Evolutionary conservation across 352 stramenopile genomes (phyloP), one percentile per base, ranked within the genome.

Genomic region (Aphanomyces stellatus): DNA sequence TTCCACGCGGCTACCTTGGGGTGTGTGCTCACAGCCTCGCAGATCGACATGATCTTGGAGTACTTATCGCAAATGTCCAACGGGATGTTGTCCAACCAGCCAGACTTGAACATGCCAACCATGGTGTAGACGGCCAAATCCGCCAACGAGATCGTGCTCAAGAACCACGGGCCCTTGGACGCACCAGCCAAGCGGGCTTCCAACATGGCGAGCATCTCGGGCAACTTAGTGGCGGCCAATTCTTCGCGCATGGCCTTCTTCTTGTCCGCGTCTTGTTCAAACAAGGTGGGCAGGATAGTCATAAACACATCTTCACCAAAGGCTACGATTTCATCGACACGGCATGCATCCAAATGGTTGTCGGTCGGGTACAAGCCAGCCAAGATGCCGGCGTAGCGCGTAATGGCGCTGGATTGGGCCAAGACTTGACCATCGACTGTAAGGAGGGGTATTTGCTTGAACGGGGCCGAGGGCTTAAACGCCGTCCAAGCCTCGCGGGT

Each of bases 371-470:
- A 79, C 33, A 79, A 63, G 15, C 71, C 74, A 56, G 56, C 56
- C 4, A 72, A 27, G 10, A 22, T 77, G 40, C 72, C 76, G 65
- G 72, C 63, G 70, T 78, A 72, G 57, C 71, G 71, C 15, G 77
- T 65, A 56, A 87, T 78, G 30, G 69, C 71, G 27, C 77, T 34
- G 34, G 79, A 81, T 71, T 90, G 81, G 13, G 74, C 59, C 31
- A 87, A 72, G 4, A 78, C 49, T 8, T 85, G 72, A 3, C 72
- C 78, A 35, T 82, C 70, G 15, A 85, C 72, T 59, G 78, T 71
- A 15, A 85, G 65, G 41, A 81, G 72, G 0, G 76, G 78, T 10
- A 85, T n/a, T 49, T 77, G 69, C 2, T 74, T 61, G 56, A 80
- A 70, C 0, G 76, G 78, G 25, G 78, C 49, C 17, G 65, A 57